Base-by-base conservation (phyloP, 148 eudicot genomes). In the Hydrangea macrophylla region DNA sequence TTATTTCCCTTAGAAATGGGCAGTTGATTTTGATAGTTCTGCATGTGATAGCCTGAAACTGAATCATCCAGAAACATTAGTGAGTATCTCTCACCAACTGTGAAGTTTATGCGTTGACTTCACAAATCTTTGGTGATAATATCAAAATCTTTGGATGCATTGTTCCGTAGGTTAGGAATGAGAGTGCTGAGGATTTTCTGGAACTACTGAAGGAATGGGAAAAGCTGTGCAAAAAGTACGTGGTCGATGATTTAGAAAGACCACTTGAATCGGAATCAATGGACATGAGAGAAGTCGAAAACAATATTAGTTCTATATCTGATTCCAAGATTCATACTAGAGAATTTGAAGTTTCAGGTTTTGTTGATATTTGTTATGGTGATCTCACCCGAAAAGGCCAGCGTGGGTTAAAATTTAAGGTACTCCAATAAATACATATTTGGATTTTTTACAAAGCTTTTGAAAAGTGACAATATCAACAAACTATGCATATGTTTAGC, bases 1-100 rank as follows among this genome's bases (percentile, higher is more conserved):
- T 48, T 36, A 1, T 39, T 62, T 44, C 10, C 61, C 51, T 62
- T 76, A 94, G 99, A 84, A 81, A 84, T 94, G 98, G 98, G 96
- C 97, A 26, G 85, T 94, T 68, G 98, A 94, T 75, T 64, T 57
- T 54, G 64, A 80, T 67, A 74, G 59, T 55, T 71, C 80, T 69
- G 98, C 98, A 42, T 94, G 97, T 82, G 96, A 88, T 50, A 94
- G 97, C 79, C 78, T 94, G 82, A 88, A 78, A 79, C 75, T 90
- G 50, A 94, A 94, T 80, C 97, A 94, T 76, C 96, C 98, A 33
- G 76, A 90, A 73, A 84, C 90, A 50, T 82, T 82, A 65, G 98
- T 93, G 55, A 78, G 95, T 77, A 53, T 22, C 28, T 53, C 22
- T 73, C 36, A 54, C 20, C 57, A 51, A 58, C 9, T 60, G 60